phyloP scores from a whole-genome alignment of 495 filamentous ascomycete genomes.

The Talaromyces thailandensis region DNA sequence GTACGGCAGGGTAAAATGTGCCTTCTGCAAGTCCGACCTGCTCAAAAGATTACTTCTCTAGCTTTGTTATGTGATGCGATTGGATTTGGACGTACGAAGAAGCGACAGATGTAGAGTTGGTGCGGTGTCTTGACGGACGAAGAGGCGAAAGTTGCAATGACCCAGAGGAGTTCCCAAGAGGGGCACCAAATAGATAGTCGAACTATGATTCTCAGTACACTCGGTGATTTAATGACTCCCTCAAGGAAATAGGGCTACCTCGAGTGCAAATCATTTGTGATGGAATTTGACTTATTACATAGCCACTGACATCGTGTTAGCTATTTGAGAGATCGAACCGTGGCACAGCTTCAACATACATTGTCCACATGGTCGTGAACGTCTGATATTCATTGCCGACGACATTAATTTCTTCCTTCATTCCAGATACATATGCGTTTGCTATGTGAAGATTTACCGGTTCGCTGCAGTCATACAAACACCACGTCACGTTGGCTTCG shows the following conservation, averaged over 20 bases:
- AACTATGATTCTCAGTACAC: neutral
- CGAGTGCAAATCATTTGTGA: constrained; percentile 2
- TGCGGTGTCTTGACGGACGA: constrained; percentile 1
- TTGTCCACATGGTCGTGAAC: constrained; percentile 2
- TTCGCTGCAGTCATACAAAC: neutral
- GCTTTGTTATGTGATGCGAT: no score
- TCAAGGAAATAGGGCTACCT: neutral
- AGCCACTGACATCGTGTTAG: neutral
- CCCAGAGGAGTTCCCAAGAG: constrained; percentile 2
- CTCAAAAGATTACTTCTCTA: neutral
- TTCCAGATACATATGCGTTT: constrained; percentile 55
- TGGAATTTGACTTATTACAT: constrained; percentile 3
- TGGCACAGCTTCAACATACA: neutral
- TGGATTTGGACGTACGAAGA: neutral
- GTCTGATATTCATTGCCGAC: constrained; percentile 33
- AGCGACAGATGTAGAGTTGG: neutral
- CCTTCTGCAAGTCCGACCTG: constrained; percentile 2
- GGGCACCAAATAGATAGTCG: neutral
- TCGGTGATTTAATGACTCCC: neutral
- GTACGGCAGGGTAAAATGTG: constrained; percentile 2
- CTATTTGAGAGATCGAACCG: neutral
- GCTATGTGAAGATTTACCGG: constrained; percentile 14
- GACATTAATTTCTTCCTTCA: constrained; percentile 51
- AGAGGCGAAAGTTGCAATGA: neutral
- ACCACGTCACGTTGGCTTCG: neutral